Conservation (phyloP, 768 basidiomycete species). For the Clavulina sp. region DNA sequence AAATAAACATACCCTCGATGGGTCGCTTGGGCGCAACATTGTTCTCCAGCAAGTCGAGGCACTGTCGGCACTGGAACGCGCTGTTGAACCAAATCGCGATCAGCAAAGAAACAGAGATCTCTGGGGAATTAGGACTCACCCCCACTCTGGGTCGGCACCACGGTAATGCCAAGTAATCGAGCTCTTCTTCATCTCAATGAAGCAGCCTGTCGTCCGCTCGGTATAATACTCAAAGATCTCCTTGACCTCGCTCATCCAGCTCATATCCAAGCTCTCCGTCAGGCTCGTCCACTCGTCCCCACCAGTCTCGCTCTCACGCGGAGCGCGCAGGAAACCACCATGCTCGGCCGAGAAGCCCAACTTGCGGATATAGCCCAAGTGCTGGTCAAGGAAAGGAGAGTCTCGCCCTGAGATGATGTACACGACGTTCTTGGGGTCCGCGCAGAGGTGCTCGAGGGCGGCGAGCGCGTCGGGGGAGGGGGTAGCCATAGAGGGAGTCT, state of each 20-base stretch:
- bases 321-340: slow-evolving; percentile 75
- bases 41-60: slow-evolving; percentile 89
- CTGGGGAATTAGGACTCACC: slow-evolving; percentile 31
- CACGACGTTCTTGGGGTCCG: slow-evolving; percentile 77
- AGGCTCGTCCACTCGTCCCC: slow-evolving; percentile 53
- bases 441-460: slow-evolving; percentile 51
- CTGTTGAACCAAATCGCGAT: slow-evolving; percentile 21
- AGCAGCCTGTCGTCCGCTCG: slow-evolving; percentile 89
- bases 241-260: slow-evolving; percentile 89
- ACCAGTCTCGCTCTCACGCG: slow-evolving; percentile 27
- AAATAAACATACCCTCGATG: slow-evolving; percentile 53
- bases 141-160: slow-evolving; percentile 86
- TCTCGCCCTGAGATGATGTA: slow-evolving; percentile 98
- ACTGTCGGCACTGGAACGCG: slow-evolving; percentile 88
- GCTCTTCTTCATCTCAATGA: slow-evolving; percentile 94
- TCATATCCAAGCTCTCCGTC: slow-evolving; percentile 88
- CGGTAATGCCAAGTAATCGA: slow-evolving; percentile 98
- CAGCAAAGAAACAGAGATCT: slow-evolving; percentile 1
- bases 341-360: slow-evolving; percentile 94
- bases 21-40: slow-evolving; percentile 84
- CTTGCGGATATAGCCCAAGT: slow-evolving; percentile 65
- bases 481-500: slow-evolving; percentile 70
- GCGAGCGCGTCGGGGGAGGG: slow-evolving; percentile 59
- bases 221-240: slow-evolving; percentile 96
- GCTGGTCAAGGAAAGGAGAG: slow-evolving; percentile 76